These are phyloP conservation scores for Paxillus rubicundulus DNA, from an alignment of 768 basidiomycete species.

Conservation along the genomic window DNA sequence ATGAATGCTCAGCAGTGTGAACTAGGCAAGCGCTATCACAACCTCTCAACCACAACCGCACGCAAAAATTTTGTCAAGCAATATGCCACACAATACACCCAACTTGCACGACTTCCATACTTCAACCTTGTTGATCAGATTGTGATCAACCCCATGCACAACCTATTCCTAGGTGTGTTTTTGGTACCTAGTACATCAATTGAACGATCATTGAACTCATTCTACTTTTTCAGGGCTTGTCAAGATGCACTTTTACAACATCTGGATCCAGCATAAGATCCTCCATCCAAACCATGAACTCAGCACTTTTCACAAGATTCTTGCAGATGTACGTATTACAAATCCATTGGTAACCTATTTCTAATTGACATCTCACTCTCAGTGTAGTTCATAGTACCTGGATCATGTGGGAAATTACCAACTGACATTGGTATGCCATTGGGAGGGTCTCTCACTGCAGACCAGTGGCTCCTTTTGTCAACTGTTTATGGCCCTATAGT, in stretches of 20 bases:
- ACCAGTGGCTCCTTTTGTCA: slow-evolving; percentile 32
- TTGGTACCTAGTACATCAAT: too few species aligned
- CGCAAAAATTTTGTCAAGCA: slow-evolving; percentile 14
- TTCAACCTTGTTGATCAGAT: slow-evolving; percentile 27
- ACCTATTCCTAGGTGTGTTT: slow-evolving; percentile 25
- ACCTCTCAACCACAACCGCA: background rate
- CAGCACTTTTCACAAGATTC: too few species aligned
- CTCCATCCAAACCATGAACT: too few species aligned
- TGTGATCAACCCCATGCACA: slow-evolving; percentile 35
- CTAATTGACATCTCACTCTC: too few species aligned
- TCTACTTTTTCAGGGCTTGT: too few species aligned
- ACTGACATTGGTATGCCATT: slow-evolving; percentile 30
- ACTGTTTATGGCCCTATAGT: slow-evolving; percentile 29
- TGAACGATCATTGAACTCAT: too few species aligned
- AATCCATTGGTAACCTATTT: too few species aligned
- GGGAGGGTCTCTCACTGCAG: slow-evolving; percentile 34
- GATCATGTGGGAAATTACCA: slow-evolving; percentile 16
- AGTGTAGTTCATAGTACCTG: background rate
- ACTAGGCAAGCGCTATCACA: slow-evolving; percentile 7
- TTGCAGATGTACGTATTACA: too few species aligned
- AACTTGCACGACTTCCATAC: slow-evolving; percentile 29
- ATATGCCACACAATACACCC: slow-evolving; percentile 20
- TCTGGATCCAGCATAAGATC: too few species aligned
- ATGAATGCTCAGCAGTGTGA: slow-evolving; percentile 13
- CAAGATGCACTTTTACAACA: too few species aligned